Conservation (phyloP, 129 eudicot genomes). For the Rutidosis leptorrhynchoides region DNA sequence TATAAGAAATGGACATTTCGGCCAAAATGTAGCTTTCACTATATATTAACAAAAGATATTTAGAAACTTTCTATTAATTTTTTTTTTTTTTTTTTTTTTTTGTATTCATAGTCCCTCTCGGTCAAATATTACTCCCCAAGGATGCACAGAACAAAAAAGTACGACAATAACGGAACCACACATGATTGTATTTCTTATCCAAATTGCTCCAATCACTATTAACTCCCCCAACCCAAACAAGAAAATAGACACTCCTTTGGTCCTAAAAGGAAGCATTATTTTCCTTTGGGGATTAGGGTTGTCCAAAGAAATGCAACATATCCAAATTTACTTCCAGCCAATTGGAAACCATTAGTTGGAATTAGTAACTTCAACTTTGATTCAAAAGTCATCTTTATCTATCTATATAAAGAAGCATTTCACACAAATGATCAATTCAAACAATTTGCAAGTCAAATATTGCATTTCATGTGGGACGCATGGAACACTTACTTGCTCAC, state of each 20-base stretch:
- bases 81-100: neutral
- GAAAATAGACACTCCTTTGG: neutral
- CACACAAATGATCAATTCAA: neutral
- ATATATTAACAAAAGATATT: neutral
- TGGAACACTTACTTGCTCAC: neutral
- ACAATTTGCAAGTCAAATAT: neutral
- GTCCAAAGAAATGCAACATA: neutral
- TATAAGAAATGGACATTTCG: constrained; percentile 7
- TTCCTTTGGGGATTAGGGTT: neutral
- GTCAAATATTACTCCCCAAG: neutral
- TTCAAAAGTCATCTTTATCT: no score
- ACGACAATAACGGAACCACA: constrained; percentile 1
- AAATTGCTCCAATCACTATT: neutral
- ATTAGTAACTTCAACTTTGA: no score
- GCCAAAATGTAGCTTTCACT: neutral
- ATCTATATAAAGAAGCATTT: neutral
- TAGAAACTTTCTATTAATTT: neutral
- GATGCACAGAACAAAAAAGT: neutral
- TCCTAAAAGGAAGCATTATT: neutral
- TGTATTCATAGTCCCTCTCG: neutral
- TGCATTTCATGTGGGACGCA: neutral
- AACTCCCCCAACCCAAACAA: neutral
- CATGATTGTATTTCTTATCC: neutral
- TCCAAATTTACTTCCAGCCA: neutral
- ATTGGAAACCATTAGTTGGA: no score